Percentiles rank a stretch among this genome's conserved stretches.
These are phyloP conservation scores for Neoboletus subvelutipes DNA, from an alignment of 768 basidiomycete genomes.

Conservation along the genomic window DNA sequence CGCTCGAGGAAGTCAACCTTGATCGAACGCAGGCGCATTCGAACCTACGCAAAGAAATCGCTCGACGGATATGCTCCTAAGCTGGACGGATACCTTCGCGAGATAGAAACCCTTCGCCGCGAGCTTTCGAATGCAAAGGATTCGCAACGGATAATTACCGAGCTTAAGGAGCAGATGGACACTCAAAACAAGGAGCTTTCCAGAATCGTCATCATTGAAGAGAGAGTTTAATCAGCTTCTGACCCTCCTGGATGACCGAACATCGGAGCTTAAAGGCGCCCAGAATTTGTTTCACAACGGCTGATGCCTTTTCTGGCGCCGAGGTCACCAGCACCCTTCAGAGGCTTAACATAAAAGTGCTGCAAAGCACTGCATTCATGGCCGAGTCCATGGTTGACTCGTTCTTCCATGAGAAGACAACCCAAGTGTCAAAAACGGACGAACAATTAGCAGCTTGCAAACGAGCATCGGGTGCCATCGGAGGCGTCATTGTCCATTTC, in stretches of 20 bases:
- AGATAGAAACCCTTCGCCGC: too few species aligned
- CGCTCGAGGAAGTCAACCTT: constrained; percentile 31
- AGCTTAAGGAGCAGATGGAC: constrained; percentile 19
- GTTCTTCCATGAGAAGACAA: constrained; percentile 29
- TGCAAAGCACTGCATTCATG: constrained; percentile 43
- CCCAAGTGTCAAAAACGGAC: constrained; percentile 8
- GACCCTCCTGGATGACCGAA: too few species aligned
- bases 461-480: too few species aligned
- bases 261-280: too few species aligned
- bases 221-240: too few species aligned
- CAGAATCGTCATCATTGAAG: constrained; percentile 33
- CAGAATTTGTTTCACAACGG: too few species aligned
- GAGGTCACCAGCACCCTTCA: constrained; percentile 43
- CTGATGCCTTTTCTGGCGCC: too few species aligned
- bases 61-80: constrained; percentile 19
- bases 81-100: constrained; percentile 17
- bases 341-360: constrained; percentile 46
- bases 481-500: constrained; percentile 26
- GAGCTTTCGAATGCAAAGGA: constrained; percentile 19
- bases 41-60: constrained; percentile 23
- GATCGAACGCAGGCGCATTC: too few species aligned
- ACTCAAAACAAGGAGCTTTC: constrained; percentile 21
- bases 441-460: too few species aligned
- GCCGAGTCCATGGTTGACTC: constrained; percentile 48
- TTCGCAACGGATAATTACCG: constrained; percentile 1